Conservation (phyloP, 352 stramenopile species). For the Globisporangium splendens region DNA sequence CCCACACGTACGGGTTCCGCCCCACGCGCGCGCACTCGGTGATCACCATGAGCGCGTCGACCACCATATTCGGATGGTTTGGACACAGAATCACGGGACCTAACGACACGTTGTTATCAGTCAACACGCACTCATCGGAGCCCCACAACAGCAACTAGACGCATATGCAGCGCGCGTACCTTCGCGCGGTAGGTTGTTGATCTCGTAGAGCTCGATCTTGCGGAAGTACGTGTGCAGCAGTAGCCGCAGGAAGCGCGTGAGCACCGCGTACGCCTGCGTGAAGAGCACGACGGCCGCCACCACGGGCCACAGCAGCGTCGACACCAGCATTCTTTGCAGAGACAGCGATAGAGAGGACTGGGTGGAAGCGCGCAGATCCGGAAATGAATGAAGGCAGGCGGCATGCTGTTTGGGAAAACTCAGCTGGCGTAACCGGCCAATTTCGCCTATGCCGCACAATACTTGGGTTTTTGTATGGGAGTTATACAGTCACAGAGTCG, state of each 20-base stretch:
- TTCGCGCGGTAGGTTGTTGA: constrained; percentile 80
- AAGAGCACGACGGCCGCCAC: constrained; percentile 43
- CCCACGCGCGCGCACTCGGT: constrained; percentile 56
- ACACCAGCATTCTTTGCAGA: constrained; percentile 5
- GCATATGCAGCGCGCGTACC: no score
- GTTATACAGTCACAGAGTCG: no score
- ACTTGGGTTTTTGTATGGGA: no score
- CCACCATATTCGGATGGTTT: constrained; percentile 83
- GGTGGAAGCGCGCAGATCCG: background rate
- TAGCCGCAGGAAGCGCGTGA: constrained; percentile 64
- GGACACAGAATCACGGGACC: constrained; percentile 74
- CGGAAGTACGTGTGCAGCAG: constrained; percentile 75
- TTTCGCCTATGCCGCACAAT: no score
- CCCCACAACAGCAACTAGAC: no score
- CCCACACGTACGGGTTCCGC: constrained; percentile 66
- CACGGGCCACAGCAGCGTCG: constrained; percentile 39
- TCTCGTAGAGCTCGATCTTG: constrained; percentile 71
- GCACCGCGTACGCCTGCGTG: constrained; percentile 54
- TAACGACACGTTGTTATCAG: constrained; percentile 6
- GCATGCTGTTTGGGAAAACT: no score
- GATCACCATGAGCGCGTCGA: constrained; percentile 73
- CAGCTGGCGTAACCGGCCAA: no score
- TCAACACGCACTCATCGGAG: background rate
- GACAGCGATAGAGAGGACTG: no score
- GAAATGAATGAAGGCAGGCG: no score